Percentiles rank a stretch among this genome's conserved stretches.
Evolutionary conservation across 345 rosid genomes (phyloP).

Genomic region (Citrus maxima): DNA sequence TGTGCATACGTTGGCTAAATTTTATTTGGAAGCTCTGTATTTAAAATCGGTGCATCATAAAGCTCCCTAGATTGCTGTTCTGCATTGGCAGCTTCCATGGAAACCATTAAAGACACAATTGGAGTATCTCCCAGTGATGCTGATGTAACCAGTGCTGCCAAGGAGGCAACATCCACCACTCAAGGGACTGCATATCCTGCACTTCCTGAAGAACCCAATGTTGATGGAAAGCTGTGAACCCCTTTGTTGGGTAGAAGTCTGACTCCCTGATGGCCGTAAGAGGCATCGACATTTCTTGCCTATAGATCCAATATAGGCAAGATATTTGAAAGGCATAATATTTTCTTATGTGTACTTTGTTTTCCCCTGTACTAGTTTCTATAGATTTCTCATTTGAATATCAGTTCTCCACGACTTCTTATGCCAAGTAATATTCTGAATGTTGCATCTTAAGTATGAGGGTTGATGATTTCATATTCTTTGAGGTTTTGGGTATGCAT

Average conservation of each 20-base stretch:
- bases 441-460: not conserved
- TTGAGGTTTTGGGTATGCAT: not conserved
- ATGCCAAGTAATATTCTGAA: not conserved
- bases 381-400: not conserved
- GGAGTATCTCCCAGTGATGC: constrained; percentile 19
- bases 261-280: constrained; percentile 90
- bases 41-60: not conserved
- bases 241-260: constrained; percentile 82
- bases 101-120: constrained; percentile 34
- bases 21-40: not conserved
- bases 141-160: constrained; percentile 11
- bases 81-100: constrained; percentile 62
- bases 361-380: not conserved
- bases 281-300: constrained; percentile 78
- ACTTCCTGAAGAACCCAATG: constrained; percentile 83
- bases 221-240: constrained; percentile 45
- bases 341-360: not conserved
- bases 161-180: constrained; percentile 36
- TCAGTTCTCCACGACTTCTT: not conserved
- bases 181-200: constrained; percentile 57
- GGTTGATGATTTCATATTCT: not conserved
- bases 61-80: not conserved
- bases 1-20: no score
- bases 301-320: constrained; percentile 74
- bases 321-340: not conserved